A percentile compares a stretch with the other conserved stretches of the same genome.
phyloP scores from a whole-genome alignment of 2,329 filamentous ascomycete species.

The Ophiostoma angusticollis region DNA sequence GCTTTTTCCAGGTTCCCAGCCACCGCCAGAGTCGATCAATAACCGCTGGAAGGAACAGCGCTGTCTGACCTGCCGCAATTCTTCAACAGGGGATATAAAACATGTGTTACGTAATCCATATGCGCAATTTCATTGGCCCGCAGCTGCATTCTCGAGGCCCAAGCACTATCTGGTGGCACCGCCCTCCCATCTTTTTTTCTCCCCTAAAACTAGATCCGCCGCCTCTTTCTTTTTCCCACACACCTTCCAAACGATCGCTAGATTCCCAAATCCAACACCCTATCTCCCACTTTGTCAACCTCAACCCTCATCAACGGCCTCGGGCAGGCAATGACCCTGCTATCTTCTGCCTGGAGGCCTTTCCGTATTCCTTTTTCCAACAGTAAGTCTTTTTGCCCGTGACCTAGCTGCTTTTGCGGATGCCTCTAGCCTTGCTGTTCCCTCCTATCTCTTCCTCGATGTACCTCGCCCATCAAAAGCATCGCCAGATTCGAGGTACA shows the following conservation, averaged over 20 bases:
- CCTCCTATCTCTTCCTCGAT: background rate
- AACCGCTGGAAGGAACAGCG: no score
- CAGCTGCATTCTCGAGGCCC: no score
- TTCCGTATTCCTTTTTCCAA: background rate
- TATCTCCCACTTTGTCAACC: slow-evolving; percentile 1
- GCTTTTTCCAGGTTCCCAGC: no score
- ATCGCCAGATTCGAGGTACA: slow-evolving; percentile 8
- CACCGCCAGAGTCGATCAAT: no score
- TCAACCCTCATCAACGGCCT: background rate
- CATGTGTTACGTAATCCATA: no score
- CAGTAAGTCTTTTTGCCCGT: background rate
- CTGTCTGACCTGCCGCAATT: no score
- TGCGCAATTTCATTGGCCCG: no score
- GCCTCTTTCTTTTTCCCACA: slow-evolving; percentile 10
- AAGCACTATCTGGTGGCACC: no score
- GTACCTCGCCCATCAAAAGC: slow-evolving; percentile 9
- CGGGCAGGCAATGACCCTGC: background rate
- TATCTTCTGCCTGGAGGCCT: background rate
- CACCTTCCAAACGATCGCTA: slow-evolving; percentile 9
- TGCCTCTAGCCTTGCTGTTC: background rate
- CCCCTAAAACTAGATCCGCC: slow-evolving; percentile 8
- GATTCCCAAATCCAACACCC: slow-evolving; percentile 8
- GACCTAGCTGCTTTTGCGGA: background rate
- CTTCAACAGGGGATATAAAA: no score
- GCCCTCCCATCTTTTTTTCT: slow-evolving; percentile 6